Percentiles rank a stretch among this genome's conserved stretches.
Conservation (phyloP, 2,329 filamentous ascomycete species). For the Hymenoscyphus occultus region DNA sequence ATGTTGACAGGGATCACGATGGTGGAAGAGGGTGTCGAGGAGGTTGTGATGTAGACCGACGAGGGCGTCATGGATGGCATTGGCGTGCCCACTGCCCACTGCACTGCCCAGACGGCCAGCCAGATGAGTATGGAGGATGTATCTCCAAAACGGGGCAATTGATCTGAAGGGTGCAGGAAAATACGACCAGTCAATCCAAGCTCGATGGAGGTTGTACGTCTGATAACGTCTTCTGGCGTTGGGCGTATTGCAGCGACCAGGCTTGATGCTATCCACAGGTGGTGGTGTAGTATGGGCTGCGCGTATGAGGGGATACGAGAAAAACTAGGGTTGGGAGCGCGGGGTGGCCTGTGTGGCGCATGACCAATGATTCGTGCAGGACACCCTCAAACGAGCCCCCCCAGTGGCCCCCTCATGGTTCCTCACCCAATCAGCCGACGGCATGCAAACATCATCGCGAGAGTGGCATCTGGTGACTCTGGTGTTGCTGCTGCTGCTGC, state of each 20-base stretch:
- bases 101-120: not conserved
- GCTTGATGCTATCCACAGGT: not conserved
- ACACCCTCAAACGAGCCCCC: constrained; percentile 29
- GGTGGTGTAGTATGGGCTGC: constrained; percentile 6
- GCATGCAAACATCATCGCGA: constrained; percentile 27
- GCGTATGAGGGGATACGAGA: constrained; percentile 25
- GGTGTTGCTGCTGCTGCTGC: constrained; percentile 20
- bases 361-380: constrained; percentile 32
- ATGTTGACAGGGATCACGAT: not conserved
- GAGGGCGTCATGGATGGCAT: not conserved
- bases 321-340: constrained; percentile 21
- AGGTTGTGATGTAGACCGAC: too few relatives aligned
- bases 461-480: constrained; percentile 33
- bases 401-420: not conserved
- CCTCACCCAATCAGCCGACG: constrained; percentile 24
- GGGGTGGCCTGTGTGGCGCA: constrained; percentile 22
- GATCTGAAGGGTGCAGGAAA: not conserved
- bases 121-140: not conserved
- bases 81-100: not conserved
- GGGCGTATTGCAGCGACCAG: not conserved
- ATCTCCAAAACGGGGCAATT: not conserved
- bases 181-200: constrained; percentile 7
- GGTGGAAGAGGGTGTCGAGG: not conserved
- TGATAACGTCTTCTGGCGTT: constrained; percentile 12
- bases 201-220: not conserved